Evolutionary conservation across 192 early-diverging fungal genomes (phyloP), one percentile per base, ranked within the genome.

Genomic region (Entomortierella chlamydospora): DNA sequence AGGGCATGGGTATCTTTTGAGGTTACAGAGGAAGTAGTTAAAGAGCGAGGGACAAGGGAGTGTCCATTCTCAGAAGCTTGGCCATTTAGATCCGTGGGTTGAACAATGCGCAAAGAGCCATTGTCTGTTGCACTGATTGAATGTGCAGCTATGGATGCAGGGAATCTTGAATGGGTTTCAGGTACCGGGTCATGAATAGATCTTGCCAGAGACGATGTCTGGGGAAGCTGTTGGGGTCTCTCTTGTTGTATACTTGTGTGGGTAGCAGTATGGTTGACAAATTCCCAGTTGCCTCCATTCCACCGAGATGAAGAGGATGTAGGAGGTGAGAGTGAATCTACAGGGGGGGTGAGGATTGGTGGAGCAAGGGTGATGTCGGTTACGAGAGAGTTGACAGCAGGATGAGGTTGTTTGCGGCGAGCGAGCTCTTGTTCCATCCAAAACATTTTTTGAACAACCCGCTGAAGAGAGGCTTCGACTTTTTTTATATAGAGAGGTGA

Each of bases 271-370:
- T 70, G 62, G 51, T 79, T 79, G 37, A 79, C 52, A 66, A 79
- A 70, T 55, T 70, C 76, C 68, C 68, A 70, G 31, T 51, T 51
- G 18, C 68, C 76, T 4, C 66, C 76, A 57, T 47, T 64, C 76
- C 61, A 79, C 34, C 76, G 54, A 1, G 68, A 66, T 23, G 76
- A 47, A 22, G 76, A 60, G 3, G 68, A 61, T 52, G 31, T 31
- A 37, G 76, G 76, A 5, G 68, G 62, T 4, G 76, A 79, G 50
- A 79, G 63, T 30, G 76, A 65, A 39, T 79, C 76, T 18, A 79
- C 76, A 26, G 76, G 76, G 0, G 76, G 68, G 13, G 76, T 79
- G 51, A 79, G 76, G 57, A 79, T 79, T 20, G 76, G 76, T 20
- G 76, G 42, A 5, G 76, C 67, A 26, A 79, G 67, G 2, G 47